Conservation (phyloP, 2,329 filamentous ascomycete genomes). For the Dendryphion nanum region DNA sequence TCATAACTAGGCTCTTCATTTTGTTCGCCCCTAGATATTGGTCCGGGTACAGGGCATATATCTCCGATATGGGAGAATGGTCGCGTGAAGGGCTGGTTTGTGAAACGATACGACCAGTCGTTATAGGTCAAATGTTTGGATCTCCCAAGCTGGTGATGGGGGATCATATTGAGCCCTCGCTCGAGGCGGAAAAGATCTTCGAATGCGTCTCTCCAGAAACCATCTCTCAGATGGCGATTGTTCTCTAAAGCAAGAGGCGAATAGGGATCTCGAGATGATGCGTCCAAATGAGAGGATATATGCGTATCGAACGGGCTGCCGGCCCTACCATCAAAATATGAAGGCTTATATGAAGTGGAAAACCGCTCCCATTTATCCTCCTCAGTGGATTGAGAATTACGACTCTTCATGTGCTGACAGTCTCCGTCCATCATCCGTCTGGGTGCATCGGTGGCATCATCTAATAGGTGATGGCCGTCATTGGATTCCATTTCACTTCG, state of each 20-base stretch:
- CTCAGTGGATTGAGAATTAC: too few relatives aligned
- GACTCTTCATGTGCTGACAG: too few relatives aligned
- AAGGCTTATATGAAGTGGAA: too few relatives aligned
- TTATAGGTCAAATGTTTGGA: constrained; percentile 9
- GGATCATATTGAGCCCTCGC: constrained; percentile 14
- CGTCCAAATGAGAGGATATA: too few relatives aligned
- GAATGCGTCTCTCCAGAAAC: constrained; percentile 57
- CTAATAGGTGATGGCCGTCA: too few relatives aligned
- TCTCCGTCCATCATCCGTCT: too few relatives aligned
- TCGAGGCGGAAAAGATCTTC: constrained; percentile 55
- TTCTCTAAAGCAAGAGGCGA: constrained; percentile 56
- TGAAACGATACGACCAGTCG: constrained; percentile 13
- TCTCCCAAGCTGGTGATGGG: constrained; percentile 9
- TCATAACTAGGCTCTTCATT: constrained; percentile 33
- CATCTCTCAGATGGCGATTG: constrained; percentile 37
- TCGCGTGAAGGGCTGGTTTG: not conserved
- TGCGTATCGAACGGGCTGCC: too few relatives aligned
- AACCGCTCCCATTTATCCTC: too few relatives aligned
- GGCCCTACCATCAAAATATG: too few relatives aligned
- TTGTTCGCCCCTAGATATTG: constrained; percentile 16
- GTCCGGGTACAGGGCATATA: constrained; percentile 12
- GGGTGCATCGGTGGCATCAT: not conserved
- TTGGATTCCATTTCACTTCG: not conserved
- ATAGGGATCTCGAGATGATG: constrained; percentile 36
- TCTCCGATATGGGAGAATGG: constrained; percentile 1